These are phyloP conservation scores for Misopates orontium DNA, from an alignment of 257 asterid genomes.

Conservation along the genomic window DNA sequence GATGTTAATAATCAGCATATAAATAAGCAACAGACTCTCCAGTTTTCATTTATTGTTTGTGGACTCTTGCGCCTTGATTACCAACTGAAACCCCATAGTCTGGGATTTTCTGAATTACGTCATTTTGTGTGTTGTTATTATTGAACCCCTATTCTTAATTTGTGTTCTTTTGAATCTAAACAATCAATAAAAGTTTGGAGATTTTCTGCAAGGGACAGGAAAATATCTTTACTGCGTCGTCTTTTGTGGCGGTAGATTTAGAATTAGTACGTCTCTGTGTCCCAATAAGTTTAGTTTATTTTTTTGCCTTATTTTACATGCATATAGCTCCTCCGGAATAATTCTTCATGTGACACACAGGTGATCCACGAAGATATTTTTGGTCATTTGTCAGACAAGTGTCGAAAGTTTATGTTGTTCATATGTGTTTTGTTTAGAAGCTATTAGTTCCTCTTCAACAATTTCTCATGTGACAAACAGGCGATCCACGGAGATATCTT, in stretches of 20 bases:
- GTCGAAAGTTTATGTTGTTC: not conserved
- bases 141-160: not conserved
- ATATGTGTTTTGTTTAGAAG: constrained; percentile 8
- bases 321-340: not conserved
- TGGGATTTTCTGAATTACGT: too few relatives aligned
- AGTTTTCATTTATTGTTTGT: too few relatives aligned
- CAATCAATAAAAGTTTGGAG: not conserved
- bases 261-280: not conserved
- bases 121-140: too few relatives aligned
- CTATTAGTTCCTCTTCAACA: not conserved
- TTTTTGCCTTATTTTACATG: constrained; percentile 14
- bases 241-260: not conserved
- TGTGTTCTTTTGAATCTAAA: not conserved
- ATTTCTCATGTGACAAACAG: constrained; percentile 41
- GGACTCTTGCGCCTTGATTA: too few relatives aligned
- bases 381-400: constrained; percentile 89
- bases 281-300: not conserved
- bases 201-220: not conserved
- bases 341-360: constrained; percentile 40
- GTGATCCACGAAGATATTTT: constrained; percentile 88
- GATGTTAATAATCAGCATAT: not conserved
- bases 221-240: not conserved
- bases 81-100: too few relatives aligned
- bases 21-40: too few relatives aligned
- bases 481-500: constrained; percentile 93